These are phyloP conservation scores for Aspergillus piperis DNA, from an alignment of 2,329 filamentous ascomycete genomes.

Conservation along the genomic window DNA sequence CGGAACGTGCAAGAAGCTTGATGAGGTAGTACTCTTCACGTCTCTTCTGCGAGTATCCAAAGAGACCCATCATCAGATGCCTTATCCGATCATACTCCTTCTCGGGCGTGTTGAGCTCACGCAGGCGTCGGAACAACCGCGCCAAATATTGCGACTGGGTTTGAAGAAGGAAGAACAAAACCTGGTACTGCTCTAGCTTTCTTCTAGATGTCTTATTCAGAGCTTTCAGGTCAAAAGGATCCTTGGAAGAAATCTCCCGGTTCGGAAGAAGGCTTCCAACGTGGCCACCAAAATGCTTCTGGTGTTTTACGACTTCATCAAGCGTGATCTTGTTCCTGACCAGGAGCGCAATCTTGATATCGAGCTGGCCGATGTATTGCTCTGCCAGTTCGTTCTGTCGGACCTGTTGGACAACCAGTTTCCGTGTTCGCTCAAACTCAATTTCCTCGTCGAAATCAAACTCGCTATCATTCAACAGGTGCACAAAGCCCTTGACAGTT, in stretches of 20 bases:
- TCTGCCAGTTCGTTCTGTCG: conserved; percentile 96
- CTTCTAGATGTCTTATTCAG: conserved; percentile 94
- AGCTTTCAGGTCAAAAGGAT: conserved; percentile 94
- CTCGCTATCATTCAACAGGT: conserved; percentile 95
- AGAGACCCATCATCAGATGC: conserved; percentile 91
- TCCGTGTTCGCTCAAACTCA: conserved; percentile 90
- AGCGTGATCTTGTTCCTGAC: conserved; percentile 99
- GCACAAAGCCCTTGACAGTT: conserved; percentile 97
- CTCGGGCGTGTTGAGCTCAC: conserved; percentile 81
- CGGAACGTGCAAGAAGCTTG: conserved; percentile 79
- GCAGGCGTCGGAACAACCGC: conserved; percentile 78
- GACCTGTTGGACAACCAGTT: conserved; percentile 96
- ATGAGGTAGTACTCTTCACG: conserved; percentile 95
- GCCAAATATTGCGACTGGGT: conserved; percentile 95
- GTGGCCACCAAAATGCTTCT: conserved; percentile 92
- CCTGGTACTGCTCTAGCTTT: conserved; percentile 95
- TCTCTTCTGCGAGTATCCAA: conserved; percentile 95
- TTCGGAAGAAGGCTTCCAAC: conserved; percentile 83
- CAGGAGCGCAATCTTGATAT: conserved; percentile 96
- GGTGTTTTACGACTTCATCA: conserved; percentile 95
- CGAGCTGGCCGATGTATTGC: conserved; percentile 96
- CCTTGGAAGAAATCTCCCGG: conserved; percentile 81
- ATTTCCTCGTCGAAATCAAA: conserved; percentile 99
- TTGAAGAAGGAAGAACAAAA: conserved; percentile 95
- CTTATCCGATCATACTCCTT: conserved; percentile 93